A percentile compares a stretch with the other conserved stretches of the same genome.
These are phyloP conservation scores for Hygrophila difformis DNA, from an alignment of 257 asterid species.

Conservation along the genomic window DNA sequence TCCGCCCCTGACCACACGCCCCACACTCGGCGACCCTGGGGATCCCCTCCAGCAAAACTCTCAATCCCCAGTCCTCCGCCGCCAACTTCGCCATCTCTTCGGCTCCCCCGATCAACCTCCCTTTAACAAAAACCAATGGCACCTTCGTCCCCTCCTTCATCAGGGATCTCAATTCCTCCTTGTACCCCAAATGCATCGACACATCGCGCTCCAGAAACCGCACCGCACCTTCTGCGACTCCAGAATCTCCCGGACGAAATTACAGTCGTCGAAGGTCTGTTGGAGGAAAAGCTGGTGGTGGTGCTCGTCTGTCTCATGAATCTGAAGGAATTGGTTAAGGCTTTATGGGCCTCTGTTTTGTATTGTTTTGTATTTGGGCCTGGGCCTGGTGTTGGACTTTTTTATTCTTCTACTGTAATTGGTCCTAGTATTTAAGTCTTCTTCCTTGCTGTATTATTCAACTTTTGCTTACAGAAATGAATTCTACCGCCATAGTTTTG, in stretches of 20 bases:
- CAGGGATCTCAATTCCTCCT: conserved; percentile 58
- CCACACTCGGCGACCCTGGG: conserved; percentile 26
- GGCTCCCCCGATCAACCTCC: conserved; percentile 85
- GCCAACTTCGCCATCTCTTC: conserved; percentile 71
- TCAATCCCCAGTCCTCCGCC: conserved; percentile 85
- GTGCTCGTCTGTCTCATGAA: too few species aligned
- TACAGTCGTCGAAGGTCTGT: conserved; percentile 91
- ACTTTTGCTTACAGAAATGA: too few species aligned
- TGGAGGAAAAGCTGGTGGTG: too few species aligned
- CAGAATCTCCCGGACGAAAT: conserved; percentile 43
- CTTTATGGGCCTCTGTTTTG: too few species aligned
- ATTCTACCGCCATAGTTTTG: too few species aligned
- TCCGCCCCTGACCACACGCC: conserved; percentile 5
- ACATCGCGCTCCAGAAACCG: conserved; percentile 51
- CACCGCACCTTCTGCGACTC: conserved; percentile 42
- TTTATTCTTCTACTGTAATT: too few species aligned
- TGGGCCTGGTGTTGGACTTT: too few species aligned
- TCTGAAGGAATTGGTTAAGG: too few species aligned
- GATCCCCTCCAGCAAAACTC: conserved; percentile 41
- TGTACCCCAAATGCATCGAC: conserved; percentile 76
- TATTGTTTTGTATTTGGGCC: too few species aligned
- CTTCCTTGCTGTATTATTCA: too few species aligned
- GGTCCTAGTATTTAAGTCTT: too few species aligned
- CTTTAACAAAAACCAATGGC: conserved; percentile 75
- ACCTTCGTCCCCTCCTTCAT: conserved; percentile 52